These are phyloP conservation scores for Peronospora destructor DNA, from an alignment of 352 stramenopile genomes.

Conservation along the genomic window DNA sequence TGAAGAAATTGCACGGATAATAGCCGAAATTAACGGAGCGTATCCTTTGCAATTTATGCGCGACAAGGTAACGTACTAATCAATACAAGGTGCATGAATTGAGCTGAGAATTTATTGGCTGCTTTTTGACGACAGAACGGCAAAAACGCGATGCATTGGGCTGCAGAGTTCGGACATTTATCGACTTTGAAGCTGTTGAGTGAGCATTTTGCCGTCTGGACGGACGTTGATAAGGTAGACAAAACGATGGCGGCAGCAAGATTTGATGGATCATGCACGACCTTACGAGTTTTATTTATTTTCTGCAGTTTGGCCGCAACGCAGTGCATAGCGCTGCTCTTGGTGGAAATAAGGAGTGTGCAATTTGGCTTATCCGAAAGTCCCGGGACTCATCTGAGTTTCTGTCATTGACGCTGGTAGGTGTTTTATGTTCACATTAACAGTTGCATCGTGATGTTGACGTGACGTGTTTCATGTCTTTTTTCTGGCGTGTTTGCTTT, in stretches of 20 bases:
- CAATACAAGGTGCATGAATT: background rate
- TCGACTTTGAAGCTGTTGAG: constrained; percentile 73
- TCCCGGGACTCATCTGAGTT: constrained; percentile 56
- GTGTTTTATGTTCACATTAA: constrained; percentile 7
- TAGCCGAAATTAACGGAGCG: constrained; percentile 68
- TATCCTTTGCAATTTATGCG: constrained; percentile 77
- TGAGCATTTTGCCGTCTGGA: constrained; percentile 74
- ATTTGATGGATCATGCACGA: background rate
- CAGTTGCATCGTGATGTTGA: constrained; percentile 6
- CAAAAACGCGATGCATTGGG: constrained; percentile 86
- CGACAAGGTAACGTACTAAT: constrained; percentile 54
- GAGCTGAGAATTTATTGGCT: background rate
- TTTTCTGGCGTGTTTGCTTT: constrained; percentile 11
- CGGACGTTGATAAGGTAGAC: constrained; percentile 67
- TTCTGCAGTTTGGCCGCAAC: constrained; percentile 72
- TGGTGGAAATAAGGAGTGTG: constrained; percentile 76
- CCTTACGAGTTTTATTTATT: background rate
- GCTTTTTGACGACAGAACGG: constrained; percentile 45
- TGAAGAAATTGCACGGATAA: constrained; percentile 71
- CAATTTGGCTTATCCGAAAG: constrained; percentile 77
- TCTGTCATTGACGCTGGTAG: constrained; percentile 63
- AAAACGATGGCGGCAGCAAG: background rate
- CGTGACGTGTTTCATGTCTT: constrained; percentile 1
- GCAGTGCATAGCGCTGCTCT: constrained; percentile 74
- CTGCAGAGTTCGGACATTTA: constrained; percentile 68